Base-by-base conservation (phyloP, 331 rosid species). In the Malus hybrid region DNA sequence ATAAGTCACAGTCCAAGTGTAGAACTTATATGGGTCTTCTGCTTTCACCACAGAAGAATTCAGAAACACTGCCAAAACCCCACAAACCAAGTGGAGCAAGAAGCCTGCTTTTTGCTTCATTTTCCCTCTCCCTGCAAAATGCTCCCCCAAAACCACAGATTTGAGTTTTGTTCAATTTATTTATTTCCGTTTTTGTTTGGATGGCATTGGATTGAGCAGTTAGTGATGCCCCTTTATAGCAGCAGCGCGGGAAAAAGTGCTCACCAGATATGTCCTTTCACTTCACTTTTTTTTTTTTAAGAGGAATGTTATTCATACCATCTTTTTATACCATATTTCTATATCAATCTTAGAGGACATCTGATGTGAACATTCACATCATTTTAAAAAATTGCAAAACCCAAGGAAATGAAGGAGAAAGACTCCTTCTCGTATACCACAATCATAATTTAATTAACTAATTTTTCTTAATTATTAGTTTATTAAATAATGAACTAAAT, bases 1-100 rank as follows among this genome's bases (percentile, higher is more conserved):
- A 80, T 92, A 92, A 54, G 99, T 88, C 27, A 91, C 97, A 5
- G 92, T 94, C 99, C 97, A 94, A 67, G 96, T 90, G 76, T 78
- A 90, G 72, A 62, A 90, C 81, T 80, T 85, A 22, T 94, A 94
- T 33, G 90, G 92, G 82, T 92, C 87, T 12, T 94, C 99, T 54
- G 93, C 93, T 81, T 83, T 77, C 72, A 91, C 98, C 56, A 78
- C 67, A 73, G 69, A 85, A 80, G 79, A 74, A 71, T 77, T 52
- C 59, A 85, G 31, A 76, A 87, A 3, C 46, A 39, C 69, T 54
- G 87, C 85, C 36, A 86, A 22, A 76, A 81, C 79, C 69, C 85
- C 73, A 76, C 64, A 87, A n/a, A 88, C 7, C 81, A 85, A 29
- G 34, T 22, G 80, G 55, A 81, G 24, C 87, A 85, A 76, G 66